A percentile compares a stretch with the other conserved stretches of the same genome.
Evolutionary conservation across 75 land plant species (phyloP).

Genomic region (Selaginella tamariscina): DNA sequence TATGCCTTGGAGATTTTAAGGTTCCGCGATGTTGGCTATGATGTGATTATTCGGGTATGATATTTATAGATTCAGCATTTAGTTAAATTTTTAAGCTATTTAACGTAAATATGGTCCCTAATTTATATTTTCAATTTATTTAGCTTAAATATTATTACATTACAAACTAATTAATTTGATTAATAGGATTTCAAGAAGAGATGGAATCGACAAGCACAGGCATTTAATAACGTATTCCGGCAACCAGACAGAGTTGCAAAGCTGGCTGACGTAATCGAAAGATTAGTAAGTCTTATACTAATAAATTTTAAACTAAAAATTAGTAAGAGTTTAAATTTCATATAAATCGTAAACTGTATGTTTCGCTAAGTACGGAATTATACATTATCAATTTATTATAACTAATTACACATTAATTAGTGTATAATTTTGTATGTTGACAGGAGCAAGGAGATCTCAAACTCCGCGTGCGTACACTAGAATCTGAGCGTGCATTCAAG

Average conservation of each 20-base stretch:
- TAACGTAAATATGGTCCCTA: background rate
- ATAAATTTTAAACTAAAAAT: background rate
- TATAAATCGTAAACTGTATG: too few relatives aligned
- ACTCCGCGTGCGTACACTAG: constrained; percentile 80
- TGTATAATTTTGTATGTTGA: background rate
- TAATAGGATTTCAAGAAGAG: constrained; percentile 76
- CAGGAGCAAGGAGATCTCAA: constrained; percentile 99
- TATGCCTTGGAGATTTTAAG: constrained; percentile 88
- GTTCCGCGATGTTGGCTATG: constrained; percentile 90
- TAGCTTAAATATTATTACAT: too few relatives aligned
- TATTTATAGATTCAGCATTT: constrained; percentile 2
- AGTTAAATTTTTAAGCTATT: background rate
- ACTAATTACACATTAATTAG: too few relatives aligned
- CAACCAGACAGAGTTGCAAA: constrained; percentile 94
- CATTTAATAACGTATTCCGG: constrained; percentile 86
- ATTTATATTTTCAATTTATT: constrained; percentile 13
- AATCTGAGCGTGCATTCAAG: constrained; percentile 92
- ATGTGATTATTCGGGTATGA: constrained; percentile 68
- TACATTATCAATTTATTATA: too few relatives aligned
- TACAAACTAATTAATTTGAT: too few relatives aligned
- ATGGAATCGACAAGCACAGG: constrained; percentile 80
- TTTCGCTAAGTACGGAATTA: too few relatives aligned
- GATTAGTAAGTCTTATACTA: constrained; percentile 38
- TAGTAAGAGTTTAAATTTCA: too few relatives aligned
- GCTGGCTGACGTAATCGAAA: constrained; percentile 66